These are phyloP conservation scores for Schizophyllum commune DNA, from an alignment of 1,284 basidiomycete genomes.

Conservation along the genomic window DNA sequence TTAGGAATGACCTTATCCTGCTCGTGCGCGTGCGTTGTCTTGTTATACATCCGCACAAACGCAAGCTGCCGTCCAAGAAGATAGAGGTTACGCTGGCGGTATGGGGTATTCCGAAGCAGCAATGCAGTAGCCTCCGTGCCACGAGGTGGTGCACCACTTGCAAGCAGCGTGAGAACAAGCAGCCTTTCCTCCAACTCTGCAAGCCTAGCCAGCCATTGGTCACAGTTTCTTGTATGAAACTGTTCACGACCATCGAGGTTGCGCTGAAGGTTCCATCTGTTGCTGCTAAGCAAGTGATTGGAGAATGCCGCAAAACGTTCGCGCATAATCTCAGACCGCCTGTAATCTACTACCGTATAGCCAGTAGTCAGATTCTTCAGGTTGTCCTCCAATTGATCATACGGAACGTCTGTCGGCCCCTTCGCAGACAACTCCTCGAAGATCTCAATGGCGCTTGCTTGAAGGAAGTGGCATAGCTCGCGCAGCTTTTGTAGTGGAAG, in stretches of 20 bases:
- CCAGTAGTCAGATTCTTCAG: constrained; percentile 7
- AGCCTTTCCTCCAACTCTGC: too few species aligned
- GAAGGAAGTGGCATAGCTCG: constrained; percentile 9
- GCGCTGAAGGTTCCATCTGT: too few species aligned
- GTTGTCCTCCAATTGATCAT: constrained; percentile 14
- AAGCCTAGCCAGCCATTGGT: too few species aligned
- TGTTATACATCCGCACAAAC: constrained; percentile 20
- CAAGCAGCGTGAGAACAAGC: constrained; percentile 11
- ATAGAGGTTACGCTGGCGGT: constrained; percentile 11
- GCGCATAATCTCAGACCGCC: constrained; percentile 3
- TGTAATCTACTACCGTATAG: constrained; percentile 15
- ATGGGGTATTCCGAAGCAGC: constrained; percentile 11
- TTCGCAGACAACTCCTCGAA: constrained; percentile 17
- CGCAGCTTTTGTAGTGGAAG: constrained; percentile 10
- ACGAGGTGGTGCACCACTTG: constrained; percentile 14
- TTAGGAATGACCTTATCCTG: constrained; percentile 23
- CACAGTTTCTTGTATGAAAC: too few species aligned
- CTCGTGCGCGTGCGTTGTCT: constrained; percentile 12
- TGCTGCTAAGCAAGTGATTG: too few species aligned
- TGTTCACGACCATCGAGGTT: too few species aligned
- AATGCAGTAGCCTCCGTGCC: constrained; percentile 19
- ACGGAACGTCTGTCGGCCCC: constrained; percentile 2
- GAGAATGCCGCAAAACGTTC: too few species aligned
- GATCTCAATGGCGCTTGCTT: neutral
- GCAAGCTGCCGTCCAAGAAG: constrained; percentile 13